Evolutionary conservation across 306 rosid species (phyloP).

Genomic region (Astragalus membranaceus): DNA sequence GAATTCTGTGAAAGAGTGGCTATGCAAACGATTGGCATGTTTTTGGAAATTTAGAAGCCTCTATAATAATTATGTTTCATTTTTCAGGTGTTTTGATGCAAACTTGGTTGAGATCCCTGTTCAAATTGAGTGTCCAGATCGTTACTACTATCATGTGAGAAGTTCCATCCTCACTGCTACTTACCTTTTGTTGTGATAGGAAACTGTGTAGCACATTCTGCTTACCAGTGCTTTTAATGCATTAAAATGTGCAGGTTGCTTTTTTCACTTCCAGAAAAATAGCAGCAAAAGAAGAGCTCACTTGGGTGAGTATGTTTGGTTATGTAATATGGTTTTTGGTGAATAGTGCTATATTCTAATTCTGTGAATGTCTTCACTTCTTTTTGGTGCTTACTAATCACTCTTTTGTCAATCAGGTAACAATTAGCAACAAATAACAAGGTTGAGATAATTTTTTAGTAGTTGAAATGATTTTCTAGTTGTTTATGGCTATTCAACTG

Average conservation of each 20-base stretch:
- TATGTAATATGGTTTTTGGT: constrained; percentile 17
- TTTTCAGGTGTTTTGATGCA: constrained; percentile 77
- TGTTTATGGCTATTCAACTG: neutral
- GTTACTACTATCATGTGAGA: constrained; percentile 67
- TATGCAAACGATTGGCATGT: neutral
- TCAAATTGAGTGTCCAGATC: constrained; percentile 70
- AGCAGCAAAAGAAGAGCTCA: constrained; percentile 78
- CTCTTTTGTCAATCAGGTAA: neutral
- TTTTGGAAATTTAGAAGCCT: neutral
- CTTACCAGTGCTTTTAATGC: constrained; percentile 17
- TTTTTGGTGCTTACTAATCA: neutral
- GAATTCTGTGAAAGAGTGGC: constrained; percentile 8
- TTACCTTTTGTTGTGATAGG: constrained; percentile 8
- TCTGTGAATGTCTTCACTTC: neutral
- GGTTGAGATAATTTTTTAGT: neutral
- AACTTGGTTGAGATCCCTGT: constrained; percentile 85
- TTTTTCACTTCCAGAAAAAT: constrained; percentile 73
- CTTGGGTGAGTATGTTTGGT: constrained; percentile 78
- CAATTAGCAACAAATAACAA: neutral
- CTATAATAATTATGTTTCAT: neutral
- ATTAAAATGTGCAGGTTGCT: constrained; percentile 56
- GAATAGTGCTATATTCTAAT: neutral
- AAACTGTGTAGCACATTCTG: neutral
- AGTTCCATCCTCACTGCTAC: constrained; percentile 2
- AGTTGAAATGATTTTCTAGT: neutral